phyloP scores from a whole-genome alignment of 2,329 filamentous ascomycete genomes.

The Cercospora beticola region DNA sequence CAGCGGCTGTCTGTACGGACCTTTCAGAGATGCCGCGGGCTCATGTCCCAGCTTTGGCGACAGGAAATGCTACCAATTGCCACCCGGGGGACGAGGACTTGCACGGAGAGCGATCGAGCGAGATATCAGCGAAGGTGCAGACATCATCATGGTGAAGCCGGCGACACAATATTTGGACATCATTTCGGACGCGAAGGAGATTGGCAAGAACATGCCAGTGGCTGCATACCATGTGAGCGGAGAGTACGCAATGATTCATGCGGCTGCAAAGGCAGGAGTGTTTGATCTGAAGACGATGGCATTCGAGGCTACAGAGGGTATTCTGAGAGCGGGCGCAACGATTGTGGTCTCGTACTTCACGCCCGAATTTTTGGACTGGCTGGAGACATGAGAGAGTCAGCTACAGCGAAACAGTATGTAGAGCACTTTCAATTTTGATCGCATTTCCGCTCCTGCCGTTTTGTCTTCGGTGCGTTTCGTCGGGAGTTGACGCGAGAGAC shows the following conservation, averaged over 20 bases:
- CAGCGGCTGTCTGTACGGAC: conserved; percentile 91
- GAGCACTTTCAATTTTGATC: neutral
- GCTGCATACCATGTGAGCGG: conserved; percentile 97
- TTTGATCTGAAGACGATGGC: conserved; percentile 95
- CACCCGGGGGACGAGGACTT: conserved; percentile 85
- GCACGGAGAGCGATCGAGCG: conserved; percentile 85
- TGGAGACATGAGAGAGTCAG: conserved; percentile 40
- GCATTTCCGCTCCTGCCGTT: neutral
- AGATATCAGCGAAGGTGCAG: conserved; percentile 90
- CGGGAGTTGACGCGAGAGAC: neutral
- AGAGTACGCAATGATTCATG: conserved; percentile 97
- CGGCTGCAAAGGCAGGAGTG: conserved; percentile 88
- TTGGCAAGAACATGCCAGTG: conserved; percentile 86
- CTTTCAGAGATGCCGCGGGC: conserved; percentile 93
- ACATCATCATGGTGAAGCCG: conserved; percentile 99
- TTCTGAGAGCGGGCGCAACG: conserved; percentile 85
- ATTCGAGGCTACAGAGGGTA: conserved; percentile 90
- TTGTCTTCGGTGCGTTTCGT: neutral
- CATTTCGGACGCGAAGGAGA: conserved; percentile 93
- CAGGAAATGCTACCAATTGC: conserved; percentile 93
- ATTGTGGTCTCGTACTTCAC: conserved; percentile 96
- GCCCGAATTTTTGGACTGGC: conserved; percentile 70
- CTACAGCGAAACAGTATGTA: conserved; percentile 10
- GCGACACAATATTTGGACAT: conserved; percentile 95
- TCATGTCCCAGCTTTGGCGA: conserved; percentile 91